Base-by-base conservation (phyloP, 73 alveolate genomes). In the Stentor coeruleus region DNA sequence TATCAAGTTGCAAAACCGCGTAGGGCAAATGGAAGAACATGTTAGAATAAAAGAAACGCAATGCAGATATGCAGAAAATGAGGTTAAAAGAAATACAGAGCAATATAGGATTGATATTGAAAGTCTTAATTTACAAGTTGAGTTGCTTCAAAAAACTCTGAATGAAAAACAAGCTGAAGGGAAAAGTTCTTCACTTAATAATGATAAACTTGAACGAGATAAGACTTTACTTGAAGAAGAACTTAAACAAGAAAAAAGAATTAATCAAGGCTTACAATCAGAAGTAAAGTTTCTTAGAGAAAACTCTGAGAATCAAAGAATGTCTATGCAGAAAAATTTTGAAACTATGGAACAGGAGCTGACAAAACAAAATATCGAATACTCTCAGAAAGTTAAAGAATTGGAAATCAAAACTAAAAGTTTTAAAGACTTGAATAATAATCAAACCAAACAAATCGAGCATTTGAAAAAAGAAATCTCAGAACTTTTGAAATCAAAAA, bases 31-130 rank as follows among this genome's bases (percentile, higher is more conserved):
- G 14, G 79, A 66, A 66, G 79, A 66, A 66, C 79, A 66, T 14
- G n/a, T 66, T 20, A 66, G 33, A 66, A 66, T 66, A 37, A 66
- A 66, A 2, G 79, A 66, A 66, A 66, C 79, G 14, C 79, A 66
- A 66, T 14, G n/a, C 37, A 66, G 39, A 2, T 31, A 66, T 2
- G n/a, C 40, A 28, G 79, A 66, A 66, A 66, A 66, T 15, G 79
- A 66, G 15, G 14, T 33, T 33, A 26, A 66, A 26, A 66, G 79
- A 31, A 20, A 26, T 66, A 31, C 33, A 11, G 79, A 66, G 1
- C 79, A 66, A 33, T 66, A 26, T 66, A 31, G 11, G 2, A 33
- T 66, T 66, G 79, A 66, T 66, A 33, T 20, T 14, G 79, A 66
- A 66, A 66, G 37, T 66, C n/a, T 20, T 66, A 31, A 20, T 20